These are phyloP conservation scores for Daldinia sp. DNA, from an alignment of 2,329 filamentous ascomycete genomes.

Conservation along the genomic window DNA sequence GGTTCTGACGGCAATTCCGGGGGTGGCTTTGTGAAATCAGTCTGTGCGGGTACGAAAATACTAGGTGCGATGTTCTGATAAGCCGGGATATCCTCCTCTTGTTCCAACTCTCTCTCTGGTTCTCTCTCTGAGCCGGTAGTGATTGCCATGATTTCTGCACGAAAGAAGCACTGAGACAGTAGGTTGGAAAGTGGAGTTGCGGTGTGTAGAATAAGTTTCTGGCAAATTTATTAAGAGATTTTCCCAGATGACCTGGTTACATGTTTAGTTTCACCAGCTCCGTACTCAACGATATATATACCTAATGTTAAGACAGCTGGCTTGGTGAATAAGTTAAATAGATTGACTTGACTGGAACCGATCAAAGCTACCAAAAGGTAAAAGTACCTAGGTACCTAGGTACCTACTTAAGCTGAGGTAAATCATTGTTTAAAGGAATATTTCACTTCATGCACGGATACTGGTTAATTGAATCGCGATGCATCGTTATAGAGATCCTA, in stretches of 20 bases:
- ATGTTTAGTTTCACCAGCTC: background rate
- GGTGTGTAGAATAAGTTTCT: background rate
- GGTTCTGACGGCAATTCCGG: constrained; percentile 42
- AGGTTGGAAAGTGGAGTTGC: background rate
- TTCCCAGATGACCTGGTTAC: background rate
- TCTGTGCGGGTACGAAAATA: constrained; percentile 47
- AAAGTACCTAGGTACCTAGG: too few species aligned
- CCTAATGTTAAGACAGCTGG: background rate
- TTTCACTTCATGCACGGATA: background rate
- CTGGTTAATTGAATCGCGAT: background rate
- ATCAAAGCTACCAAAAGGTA: background rate
- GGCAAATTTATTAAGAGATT: background rate
- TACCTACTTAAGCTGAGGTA: too few species aligned
- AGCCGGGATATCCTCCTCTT: constrained; percentile 39
- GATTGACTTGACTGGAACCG: background rate
- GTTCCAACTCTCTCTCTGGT: background rate
- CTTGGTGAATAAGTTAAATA: background rate
- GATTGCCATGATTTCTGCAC: background rate
- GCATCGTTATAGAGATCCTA: background rate
- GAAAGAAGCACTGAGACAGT: background rate
- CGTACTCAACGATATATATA: background rate
- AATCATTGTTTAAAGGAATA: background rate
- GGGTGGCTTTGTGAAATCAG: constrained; percentile 48
- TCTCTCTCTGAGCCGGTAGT: background rate
- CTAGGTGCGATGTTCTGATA: constrained; percentile 42